Conservation (phyloP, 305 asterid species). For the Vinca major region DNA sequence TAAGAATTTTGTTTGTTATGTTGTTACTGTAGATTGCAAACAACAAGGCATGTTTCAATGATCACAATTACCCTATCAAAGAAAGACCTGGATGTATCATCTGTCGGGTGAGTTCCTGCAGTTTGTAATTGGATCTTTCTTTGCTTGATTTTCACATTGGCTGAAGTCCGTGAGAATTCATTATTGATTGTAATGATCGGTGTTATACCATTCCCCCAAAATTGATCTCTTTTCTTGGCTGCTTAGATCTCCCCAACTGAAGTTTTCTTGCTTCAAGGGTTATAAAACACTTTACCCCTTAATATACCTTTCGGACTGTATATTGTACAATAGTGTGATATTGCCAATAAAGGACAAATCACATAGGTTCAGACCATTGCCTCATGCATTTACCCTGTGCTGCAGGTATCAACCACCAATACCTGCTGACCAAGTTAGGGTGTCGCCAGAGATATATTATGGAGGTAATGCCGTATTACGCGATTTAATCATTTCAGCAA, state of each 20-base stretch:
- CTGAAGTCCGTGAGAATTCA: neutral
- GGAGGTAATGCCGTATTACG: slow-evolving; percentile 43
- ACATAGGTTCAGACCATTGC: neutral
- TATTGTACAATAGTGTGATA: neutral
- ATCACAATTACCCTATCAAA: slow-evolving; percentile 76
- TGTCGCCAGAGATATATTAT: slow-evolving; percentile 46
- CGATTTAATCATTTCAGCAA: neutral
- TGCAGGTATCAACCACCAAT: slow-evolving; percentile 78
- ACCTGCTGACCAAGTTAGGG: slow-evolving; percentile 82
- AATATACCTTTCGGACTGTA: neutral
- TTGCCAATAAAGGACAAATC: neutral
- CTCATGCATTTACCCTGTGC: slow-evolving; percentile 11
- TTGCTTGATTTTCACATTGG: too few species aligned
- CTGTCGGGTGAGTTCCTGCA: slow-evolving; percentile 56
- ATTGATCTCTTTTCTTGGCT: neutral
- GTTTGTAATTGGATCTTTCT: slow-evolving; percentile 3
- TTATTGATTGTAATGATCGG: neutral
- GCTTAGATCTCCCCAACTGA: neutral
- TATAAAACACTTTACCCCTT: neutral
- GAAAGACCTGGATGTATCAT: slow-evolving; percentile 52
- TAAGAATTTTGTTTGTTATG: slow-evolving; percentile 18
- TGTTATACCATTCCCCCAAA: neutral
- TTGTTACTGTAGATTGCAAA: slow-evolving; percentile 60
- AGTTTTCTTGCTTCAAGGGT: neutral
- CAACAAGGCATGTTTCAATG: slow-evolving; percentile 95